Base-by-base conservation (phyloP, 2,329 filamentous ascomycete genomes). In the Ophiocordyceps camponoti-floridani region DNA sequence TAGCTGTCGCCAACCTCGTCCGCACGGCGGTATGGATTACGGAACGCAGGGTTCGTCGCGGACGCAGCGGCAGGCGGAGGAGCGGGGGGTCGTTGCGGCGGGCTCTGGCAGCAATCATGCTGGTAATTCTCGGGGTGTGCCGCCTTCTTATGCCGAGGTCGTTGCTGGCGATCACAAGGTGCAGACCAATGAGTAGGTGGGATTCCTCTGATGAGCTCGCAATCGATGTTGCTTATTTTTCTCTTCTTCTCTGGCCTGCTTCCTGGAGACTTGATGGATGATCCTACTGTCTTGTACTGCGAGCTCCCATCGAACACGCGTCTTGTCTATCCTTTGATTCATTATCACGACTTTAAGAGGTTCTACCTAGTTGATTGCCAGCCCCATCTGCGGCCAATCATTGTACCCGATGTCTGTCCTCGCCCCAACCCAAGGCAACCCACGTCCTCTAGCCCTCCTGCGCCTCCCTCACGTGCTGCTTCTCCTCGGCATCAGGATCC, bases 101-200 rank as follows among this genome's bases (percentile, higher is more conserved):
- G 67, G 65, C 49, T 63, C 67, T 55, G 62, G 69, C 7, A 54
- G 58, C 41, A 56, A 58, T 10, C 13, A n/a, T 1, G 52, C 55
- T 51, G 33, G 33, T 3, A 62, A 63, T 49, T 57, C 67, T 43
- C 65, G 65, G 12, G 49, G 47, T 8, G 69, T 75, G 35, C 88
- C 89, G 40, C 89, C 91, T 4, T 85, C 82, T 13, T 96, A 96
- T 61, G 82, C 84, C 14, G 85, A 95, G 63, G 89, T 86, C 42
- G 81, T 95, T 47, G 81, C 80, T 55, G 87, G 85, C 1, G 89
- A 96, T 58, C 67, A 95, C 63, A 96, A 96, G 73, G 71, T 95
- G 43, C 91, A 96, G 70, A 54, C 58, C 10, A 51, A 51, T 18
- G 54, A 59, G 4, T 62, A 60, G 46, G 18, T 4, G 4, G 4